Conservation (phyloP, 768 basidiomycete species). For the Tephrocybe sp. region DNA sequence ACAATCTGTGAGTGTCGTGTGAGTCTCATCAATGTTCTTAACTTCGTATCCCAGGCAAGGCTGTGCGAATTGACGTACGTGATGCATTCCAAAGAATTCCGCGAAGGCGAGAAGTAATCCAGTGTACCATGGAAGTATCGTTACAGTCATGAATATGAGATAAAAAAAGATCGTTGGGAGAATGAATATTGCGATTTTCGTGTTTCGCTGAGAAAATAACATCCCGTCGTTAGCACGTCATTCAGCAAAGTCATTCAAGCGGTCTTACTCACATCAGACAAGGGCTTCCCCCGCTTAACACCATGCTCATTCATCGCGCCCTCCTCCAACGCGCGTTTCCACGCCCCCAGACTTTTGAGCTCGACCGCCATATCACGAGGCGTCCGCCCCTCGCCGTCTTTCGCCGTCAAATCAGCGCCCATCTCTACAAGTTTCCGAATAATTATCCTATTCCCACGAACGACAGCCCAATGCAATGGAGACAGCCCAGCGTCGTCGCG, state of each 20-base stretch:
- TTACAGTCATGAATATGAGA: constrained; percentile 80
- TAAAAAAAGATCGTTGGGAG: constrained; percentile 79
- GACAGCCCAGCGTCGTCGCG: constrained; percentile 82
- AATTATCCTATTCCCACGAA: constrained; percentile 86
- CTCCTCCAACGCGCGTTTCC: constrained; percentile 86
- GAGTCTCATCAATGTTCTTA: too few species aligned
- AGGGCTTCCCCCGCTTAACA: constrained; percentile 55
- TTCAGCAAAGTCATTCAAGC: not conserved
- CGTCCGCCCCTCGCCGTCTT: constrained; percentile 83
- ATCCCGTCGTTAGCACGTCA: not conserved
- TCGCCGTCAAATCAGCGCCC: constrained; percentile 77
- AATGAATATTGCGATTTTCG: constrained; percentile 73
- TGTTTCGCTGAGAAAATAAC: constrained; percentile 57
- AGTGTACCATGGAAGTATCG: constrained; percentile 87
- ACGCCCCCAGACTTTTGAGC: constrained; percentile 87
- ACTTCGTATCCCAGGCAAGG: too few species aligned
- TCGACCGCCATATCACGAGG: constrained; percentile 94
- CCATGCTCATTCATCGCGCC: constrained; percentile 82
- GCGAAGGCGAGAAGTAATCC: constrained; percentile 80
- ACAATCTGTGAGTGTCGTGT: constrained; percentile 51
- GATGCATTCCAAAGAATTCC: constrained; percentile 91
- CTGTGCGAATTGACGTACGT: constrained; percentile 53
- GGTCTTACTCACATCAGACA: constrained; percentile 61
- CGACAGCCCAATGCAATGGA: constrained; percentile 96
- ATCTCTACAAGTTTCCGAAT: constrained; percentile 84